These are phyloP conservation scores for Phanerochaete carnosa DNA, from an alignment of 768 basidiomycete species.

Conservation along the genomic window DNA sequence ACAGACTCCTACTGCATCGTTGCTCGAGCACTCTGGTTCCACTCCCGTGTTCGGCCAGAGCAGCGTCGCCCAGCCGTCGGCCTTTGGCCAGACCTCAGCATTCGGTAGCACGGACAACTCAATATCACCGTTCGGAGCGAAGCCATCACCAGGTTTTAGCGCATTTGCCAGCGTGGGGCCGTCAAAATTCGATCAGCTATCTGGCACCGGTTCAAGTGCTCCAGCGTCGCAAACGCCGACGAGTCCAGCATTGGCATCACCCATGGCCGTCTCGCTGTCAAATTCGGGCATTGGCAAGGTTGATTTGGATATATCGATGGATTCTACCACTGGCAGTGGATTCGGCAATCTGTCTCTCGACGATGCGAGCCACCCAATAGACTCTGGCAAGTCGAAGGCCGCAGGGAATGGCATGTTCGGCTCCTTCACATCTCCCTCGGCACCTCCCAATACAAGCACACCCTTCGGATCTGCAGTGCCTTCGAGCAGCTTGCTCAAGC, in stretches of 20 bases:
- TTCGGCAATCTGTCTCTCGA: conserved; percentile 27
- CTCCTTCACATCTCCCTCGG: conserved; percentile 7
- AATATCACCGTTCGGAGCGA: conserved; percentile 5
- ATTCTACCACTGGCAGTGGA: conserved; percentile 16
- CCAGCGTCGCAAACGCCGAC: conserved; percentile 4
- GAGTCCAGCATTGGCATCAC: conserved; percentile 7
- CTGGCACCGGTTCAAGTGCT: conserved; percentile 12
- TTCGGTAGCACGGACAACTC: background rate
- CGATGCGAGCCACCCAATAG: conserved; percentile 1
- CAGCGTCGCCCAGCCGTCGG: conserved; percentile 16
- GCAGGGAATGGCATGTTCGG: conserved; percentile 25
- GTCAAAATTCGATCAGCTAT: conserved; percentile 22
- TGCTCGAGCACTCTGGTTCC: background rate
- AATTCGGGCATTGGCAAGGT: background rate
- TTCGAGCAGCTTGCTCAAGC: conserved; percentile 17
- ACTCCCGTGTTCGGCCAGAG: conserved; percentile 11
- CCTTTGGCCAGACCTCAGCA: conserved; percentile 9
- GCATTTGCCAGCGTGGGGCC: conserved; percentile 20
- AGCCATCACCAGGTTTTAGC: conserved; percentile 20
- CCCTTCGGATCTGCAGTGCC: conserved; percentile 12
- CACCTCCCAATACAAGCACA: conserved; percentile 5
- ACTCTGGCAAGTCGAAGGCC: conserved; percentile 12
- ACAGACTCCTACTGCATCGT: background rate
- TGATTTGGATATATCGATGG: conserved; percentile 17
- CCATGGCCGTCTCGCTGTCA: conserved; percentile 12